Base-by-base conservation (phyloP, 164 flowering plant species). In the Annona squamosa region DNA sequence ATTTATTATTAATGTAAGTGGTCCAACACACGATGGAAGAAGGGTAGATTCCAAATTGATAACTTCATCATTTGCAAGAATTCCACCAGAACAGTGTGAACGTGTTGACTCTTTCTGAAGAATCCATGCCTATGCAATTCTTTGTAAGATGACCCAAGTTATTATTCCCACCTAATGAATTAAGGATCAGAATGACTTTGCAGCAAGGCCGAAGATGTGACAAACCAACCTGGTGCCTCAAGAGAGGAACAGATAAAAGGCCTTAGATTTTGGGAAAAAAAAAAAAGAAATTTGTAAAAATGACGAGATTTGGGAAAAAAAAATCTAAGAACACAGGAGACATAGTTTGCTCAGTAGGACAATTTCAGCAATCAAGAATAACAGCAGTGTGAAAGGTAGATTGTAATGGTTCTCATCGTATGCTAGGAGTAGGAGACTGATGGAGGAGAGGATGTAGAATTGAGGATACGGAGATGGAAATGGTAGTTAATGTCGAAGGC, bases 1-100 rank as follows among this genome's bases (percentile, higher is more conserved):
- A 42, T 71, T 46, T 62, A 4, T 18, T 42, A 48, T 12, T 65
- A 71, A 71, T 41, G 67, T 57, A 47, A 26, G 70, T 70, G 4
- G 75, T 5, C 16, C 47, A 45, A 68, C n/a, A 66, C 26, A 74
- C 70, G 48, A 19, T 3, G 4, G 7, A 62, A 18, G 68, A n/a
- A 12, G 59, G 71, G 42, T 4, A 66, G 79, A 56, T 6, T 65
- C 41, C 48, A 69, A 68, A 68, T 63, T 62, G 70, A 67, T 67
- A 71, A 93, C 99, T 98, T 96, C 98, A 79, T 96, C 99, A 86
- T 96, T 98, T 47, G 99, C 99, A 67, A 96, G 82, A 75, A 96
- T 88, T 73, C 99, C 99, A 72, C 99, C 99, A 77, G 85, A 79
- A 79, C 98, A 96, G 74, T 83, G 87, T 52, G 77, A 57, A 77